Conservation (phyloP, 805 yeast genomes). For the Starmerella davenportii region DNA sequence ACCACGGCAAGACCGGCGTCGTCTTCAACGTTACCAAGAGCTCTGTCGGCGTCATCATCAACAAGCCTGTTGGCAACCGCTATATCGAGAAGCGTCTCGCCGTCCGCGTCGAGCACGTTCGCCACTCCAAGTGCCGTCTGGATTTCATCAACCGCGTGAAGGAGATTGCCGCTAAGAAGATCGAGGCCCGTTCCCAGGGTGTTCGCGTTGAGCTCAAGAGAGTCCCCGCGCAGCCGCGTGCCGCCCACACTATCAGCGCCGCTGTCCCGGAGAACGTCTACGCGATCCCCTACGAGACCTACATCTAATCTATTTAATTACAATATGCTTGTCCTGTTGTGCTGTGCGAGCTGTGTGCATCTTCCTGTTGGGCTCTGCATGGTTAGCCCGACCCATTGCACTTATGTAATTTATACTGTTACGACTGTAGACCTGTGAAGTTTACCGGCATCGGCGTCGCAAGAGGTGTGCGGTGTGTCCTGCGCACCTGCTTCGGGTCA, state of each 20-base stretch:
- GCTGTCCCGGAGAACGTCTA: constrained; percentile 92
- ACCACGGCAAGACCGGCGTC: constrained; percentile 99
- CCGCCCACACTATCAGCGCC: constrained; percentile 62
- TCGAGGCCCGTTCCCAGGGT: constrained; percentile 91
- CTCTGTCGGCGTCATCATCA: constrained; percentile 92
- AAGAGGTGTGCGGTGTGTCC: no score
- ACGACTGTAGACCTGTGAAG: no score
- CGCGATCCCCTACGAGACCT: constrained; percentile 99
- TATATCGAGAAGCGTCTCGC: constrained; percentile 97
- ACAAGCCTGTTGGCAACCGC: constrained; percentile 98
- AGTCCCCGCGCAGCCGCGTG: constrained; percentile 98
- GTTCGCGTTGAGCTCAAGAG: constrained; percentile 84
- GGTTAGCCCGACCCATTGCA: no score
- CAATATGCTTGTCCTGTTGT: no score
- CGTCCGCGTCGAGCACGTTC: constrained; percentile 96
- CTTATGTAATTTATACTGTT: no score
- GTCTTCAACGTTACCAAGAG: constrained; percentile 97
- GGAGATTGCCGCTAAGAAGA: constrained; percentile 82
- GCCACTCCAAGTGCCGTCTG: constrained; percentile 99
- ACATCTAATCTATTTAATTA: constrained; percentile 45
- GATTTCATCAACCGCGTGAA: constrained; percentile 98
- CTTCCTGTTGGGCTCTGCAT: no score
- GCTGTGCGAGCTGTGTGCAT: no score
- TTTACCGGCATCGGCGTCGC: no score
- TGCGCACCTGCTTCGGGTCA: no score